Base-by-base conservation (phyloP, 2,329 filamentous ascomycete genomes). In the Penicillium frequentans region DNA sequence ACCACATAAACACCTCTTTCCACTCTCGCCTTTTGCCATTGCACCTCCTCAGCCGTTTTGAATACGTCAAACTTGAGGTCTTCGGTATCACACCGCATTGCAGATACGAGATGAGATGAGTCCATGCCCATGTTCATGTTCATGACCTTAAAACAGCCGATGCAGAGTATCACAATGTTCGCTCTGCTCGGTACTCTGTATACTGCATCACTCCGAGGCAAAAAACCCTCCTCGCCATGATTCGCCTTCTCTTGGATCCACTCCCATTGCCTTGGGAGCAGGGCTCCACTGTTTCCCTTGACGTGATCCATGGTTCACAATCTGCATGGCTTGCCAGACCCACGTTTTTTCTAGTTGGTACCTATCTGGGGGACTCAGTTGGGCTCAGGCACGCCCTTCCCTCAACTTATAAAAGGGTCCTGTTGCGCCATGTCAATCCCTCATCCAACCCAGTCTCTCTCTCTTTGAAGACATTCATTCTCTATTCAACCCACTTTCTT, bases 351-450 rank as follows among this genome's bases (percentile, higher is more conserved):
- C 45, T 55, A 49, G 35, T 58, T 53, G 59, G 61, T 64, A 62
- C 55, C 61, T 61, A 43, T 60, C 57, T 46, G 61, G 59, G 57
- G 61, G 45, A 19, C 45, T 54, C 42, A 47, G 37, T 27, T 49
- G 26, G 27, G 13, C 35, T 42, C 26, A 51, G 46, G 27, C n/a
- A 37, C 16, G 19, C 23, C 42, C 29, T 26, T 19, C 27, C 50
- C 43, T 29, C 62, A 62, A 60, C 42, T 42, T 67, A 67, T 67
- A 66, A 63, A 66, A 60, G 60, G 58, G 54, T n/a, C 48, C 23
- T 50, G 23, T n/a, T 42, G 14, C 39, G 52, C 59, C 39, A 45
- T 52, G 24, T 50, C 26, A 47, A 46, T 49, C 43, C 42, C 56
- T 49, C 24, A 50, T 24, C 39, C 33, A 26, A 23, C 45, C 46